Conservation (phyloP, 441 rosid species). For the Theobroma grandiflorum region DNA sequence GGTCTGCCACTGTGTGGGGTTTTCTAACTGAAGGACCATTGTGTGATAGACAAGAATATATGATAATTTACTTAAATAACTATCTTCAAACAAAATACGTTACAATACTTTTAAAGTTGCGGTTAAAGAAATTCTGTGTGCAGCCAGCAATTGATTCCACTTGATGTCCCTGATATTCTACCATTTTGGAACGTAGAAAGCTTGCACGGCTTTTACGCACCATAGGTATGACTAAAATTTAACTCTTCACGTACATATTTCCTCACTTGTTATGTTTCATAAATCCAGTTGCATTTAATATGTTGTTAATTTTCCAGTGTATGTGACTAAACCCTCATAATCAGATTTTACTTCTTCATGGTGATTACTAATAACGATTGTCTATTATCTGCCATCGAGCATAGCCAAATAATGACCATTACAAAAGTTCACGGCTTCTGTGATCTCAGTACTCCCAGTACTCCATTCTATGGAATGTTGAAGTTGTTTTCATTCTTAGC, state of each 20-base stretch:
- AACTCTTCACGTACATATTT: not conserved
- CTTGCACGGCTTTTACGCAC: not conserved
- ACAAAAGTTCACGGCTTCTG: not conserved
- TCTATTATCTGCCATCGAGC: not conserved
- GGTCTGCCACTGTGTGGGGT: constrained; percentile 22
- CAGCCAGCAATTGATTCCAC: constrained; percentile 18
- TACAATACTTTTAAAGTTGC: constrained; percentile 7
- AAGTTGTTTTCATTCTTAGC: constrained; percentile 23
- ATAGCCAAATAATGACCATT: constrained; percentile 15
- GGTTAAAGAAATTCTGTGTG: constrained; percentile 20
- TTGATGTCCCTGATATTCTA: not conserved
- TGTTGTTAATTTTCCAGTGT: constrained; percentile 16
- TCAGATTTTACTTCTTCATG: not conserved
- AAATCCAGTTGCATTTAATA: not conserved
- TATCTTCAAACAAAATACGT: constrained; percentile 27
- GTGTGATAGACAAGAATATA: not conserved
- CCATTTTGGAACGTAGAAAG: constrained; percentile 18
- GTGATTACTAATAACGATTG: not conserved
- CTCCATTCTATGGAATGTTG: constrained; percentile 24
- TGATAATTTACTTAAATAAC: constrained; percentile 16
- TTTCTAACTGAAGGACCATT: constrained; percentile 14
- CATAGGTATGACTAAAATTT: constrained; percentile 1
- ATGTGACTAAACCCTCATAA: not conserved
- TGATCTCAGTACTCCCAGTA: constrained; percentile 9
- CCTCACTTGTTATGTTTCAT: not conserved